A percentile compares a stretch with the other conserved stretches of the same genome.
These are phyloP conservation scores for Pelargonium cotyledonis DNA, from an alignment of 441 rosid species.

Conservation along the genomic window DNA sequence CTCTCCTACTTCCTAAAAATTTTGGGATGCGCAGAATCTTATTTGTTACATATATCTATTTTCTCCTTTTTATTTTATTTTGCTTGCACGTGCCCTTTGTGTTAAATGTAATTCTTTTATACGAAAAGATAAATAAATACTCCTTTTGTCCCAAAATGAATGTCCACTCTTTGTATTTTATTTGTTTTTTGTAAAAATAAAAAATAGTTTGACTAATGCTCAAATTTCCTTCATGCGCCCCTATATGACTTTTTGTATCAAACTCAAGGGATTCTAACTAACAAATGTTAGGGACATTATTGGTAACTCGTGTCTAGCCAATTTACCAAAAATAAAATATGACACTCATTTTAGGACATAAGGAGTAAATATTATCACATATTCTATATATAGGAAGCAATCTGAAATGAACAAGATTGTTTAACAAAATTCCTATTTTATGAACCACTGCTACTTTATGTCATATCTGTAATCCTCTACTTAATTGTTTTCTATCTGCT, in stretches of 20 bases:
- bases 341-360: no score
- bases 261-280: no score
- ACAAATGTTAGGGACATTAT: no score
- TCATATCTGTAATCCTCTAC: neutral
- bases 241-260: no score
- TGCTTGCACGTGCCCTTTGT: neutral
- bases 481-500: constrained; percentile 10
- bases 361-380: neutral
- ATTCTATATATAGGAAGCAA: neutral
- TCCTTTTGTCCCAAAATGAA: no score
- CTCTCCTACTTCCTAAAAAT: neutral
- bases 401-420: neutral
- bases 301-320: no score
- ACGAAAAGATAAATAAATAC: neutral
- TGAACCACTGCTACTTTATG: neutral
- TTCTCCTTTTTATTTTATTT: neutral
- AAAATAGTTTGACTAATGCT: no score
- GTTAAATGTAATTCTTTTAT: neutral
- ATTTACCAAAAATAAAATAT: no score
- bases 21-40: neutral
- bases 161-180: no score
- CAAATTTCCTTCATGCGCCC: no score
- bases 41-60: neutral
- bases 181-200: no score
- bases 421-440: neutral